Percentiles rank a stretch among this genome's conserved stretches.
Conservation (phyloP, 2,329 filamentous ascomycete species). For the Metarhizium humberi region DNA sequence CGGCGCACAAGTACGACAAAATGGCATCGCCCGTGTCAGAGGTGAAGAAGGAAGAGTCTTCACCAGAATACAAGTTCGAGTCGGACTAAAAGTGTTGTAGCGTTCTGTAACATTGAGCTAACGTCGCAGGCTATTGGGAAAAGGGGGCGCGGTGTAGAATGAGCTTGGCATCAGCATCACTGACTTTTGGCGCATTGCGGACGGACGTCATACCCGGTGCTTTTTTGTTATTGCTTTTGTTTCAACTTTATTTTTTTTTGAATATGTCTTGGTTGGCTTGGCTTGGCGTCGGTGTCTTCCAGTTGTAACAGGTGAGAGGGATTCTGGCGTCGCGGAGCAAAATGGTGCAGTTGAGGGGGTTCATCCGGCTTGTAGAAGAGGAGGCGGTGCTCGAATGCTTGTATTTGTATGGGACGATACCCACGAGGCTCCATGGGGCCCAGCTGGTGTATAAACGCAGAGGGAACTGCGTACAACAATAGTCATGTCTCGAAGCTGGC, state of each 20-base stretch:
- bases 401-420: constrained; percentile 8
- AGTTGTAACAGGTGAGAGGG: neutral
- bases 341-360: neutral
- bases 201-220: neutral
- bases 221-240: neutral
- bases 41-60: neutral
- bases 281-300: neutral
- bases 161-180: constrained; percentile 4
- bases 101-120: neutral
- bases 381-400: neutral
- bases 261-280: neutral
- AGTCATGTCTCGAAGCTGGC: neutral
- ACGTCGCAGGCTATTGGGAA: neutral
- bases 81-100: neutral
- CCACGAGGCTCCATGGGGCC: constrained; percentile 1
- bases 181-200: constrained; percentile 1
- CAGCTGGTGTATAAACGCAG: neutral
- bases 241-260: neutral
- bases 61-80: neutral
- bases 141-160: neutral
- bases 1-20: neutral
- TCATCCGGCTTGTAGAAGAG: neutral
- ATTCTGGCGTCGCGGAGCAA: constrained; percentile 3
- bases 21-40: neutral
- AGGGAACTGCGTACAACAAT: neutral